Evolutionary conservation across 2,329 filamentous ascomycete species (phyloP).

Genomic region (Microcyclosporella mali): DNA sequence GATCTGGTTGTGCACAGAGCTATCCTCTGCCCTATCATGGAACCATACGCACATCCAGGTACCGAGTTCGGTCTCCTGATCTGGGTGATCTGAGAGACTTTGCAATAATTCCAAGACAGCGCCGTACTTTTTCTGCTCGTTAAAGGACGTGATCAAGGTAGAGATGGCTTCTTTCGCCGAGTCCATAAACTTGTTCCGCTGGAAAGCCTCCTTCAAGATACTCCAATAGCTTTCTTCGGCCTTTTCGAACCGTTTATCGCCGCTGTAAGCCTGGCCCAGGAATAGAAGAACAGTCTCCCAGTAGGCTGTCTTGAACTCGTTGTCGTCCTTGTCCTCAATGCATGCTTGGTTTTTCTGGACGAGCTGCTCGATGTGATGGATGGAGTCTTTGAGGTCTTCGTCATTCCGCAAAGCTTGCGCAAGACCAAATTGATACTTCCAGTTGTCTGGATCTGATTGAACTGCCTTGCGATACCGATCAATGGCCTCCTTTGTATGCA

Average conservation of each 20-base stretch:
- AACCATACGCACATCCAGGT: not conserved
- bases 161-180: not conserved
- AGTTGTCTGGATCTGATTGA: not conserved
- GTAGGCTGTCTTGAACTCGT: not conserved
- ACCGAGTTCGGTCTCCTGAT: not conserved
- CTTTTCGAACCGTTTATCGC: not conserved
- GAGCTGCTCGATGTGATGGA: not conserved
- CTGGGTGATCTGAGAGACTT: not conserved
- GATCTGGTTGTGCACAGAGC: too few species aligned
- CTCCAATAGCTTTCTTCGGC: not conserved
- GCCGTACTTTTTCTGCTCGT: not conserved
- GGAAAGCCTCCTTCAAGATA: not conserved
- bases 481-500: not conserved
- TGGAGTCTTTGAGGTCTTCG: not conserved
- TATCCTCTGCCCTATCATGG: not conserved
- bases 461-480: not conserved
- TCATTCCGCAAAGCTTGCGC: not conserved
- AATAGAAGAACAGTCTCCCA: not conserved
- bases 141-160: not conserved
- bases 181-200: not conserved
- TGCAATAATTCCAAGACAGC: not conserved
- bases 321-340: not conserved
- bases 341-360: not conserved
- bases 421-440: not conserved
- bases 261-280: not conserved